phyloP scores from a whole-genome alignment of 805 yeast species.

The Gaillardinia entomophila region DNA sequence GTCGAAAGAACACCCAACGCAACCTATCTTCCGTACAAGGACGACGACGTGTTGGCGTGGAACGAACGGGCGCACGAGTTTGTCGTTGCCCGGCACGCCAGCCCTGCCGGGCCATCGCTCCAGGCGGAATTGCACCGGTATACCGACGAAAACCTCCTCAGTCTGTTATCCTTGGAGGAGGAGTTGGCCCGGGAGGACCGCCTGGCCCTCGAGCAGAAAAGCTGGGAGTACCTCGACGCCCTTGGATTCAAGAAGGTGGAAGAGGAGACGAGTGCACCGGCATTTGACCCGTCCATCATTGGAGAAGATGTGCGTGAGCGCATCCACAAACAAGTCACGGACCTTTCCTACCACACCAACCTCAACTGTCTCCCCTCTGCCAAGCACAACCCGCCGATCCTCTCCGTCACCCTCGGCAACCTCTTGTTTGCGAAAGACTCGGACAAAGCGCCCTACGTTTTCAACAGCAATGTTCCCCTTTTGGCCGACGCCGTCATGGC shows the following conservation, averaged over 20 bases:
- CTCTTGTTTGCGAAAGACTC: conserved; percentile 16
- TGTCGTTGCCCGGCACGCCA: not conserved
- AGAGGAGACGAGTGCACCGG: not conserved
- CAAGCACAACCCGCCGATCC: conserved; percentile 18
- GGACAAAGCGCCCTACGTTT: conserved; percentile 18
- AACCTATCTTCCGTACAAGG: conserved; percentile 21
- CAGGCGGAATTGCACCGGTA: conserved; percentile 6
- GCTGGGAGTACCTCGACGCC: conserved; percentile 13
- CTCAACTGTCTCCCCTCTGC: conserved; percentile 15
- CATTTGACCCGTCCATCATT: not conserved
- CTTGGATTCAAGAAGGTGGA: conserved; percentile 8
- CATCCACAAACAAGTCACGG: conserved; percentile 18
- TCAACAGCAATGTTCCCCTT: conserved; percentile 29
- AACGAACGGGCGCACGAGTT: conserved; percentile 14
- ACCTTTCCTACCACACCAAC: conserved; percentile 17
- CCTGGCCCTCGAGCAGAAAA: conserved; percentile 5
- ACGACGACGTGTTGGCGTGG: conserved; percentile 30
- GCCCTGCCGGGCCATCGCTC: conserved; percentile 1
- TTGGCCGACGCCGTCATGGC: conserved; percentile 25
- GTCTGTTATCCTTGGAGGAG: conserved; percentile 6
- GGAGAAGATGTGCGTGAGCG: conserved; percentile 10
- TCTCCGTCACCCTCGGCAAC: conserved; percentile 36
- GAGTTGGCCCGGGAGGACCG: conserved; percentile 1
- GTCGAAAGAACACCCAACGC: too few relatives aligned
- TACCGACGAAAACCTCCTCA: conserved; percentile 12